Evolutionary conservation across 805 yeast genomes (phyloP), one percentile per base, ranked within the genome.

Genomic region (Saccharomyces eubayanus): DNA sequence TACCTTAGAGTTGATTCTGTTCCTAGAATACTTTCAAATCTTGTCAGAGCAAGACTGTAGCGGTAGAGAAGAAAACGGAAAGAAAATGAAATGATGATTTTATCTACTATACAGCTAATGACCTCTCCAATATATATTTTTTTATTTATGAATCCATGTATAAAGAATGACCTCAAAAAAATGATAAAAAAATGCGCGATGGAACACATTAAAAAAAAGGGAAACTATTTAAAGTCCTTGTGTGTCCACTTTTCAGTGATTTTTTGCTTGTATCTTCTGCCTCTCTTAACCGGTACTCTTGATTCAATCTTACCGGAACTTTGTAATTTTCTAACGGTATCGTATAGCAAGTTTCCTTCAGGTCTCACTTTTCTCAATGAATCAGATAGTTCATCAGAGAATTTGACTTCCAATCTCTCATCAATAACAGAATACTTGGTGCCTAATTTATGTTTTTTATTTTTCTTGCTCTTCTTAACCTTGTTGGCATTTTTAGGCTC

Each of bases 181-280:
- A 24, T 3, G 24, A 14, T 36, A 14, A 36, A 28, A 30, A 29
- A 10, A 16, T n/a, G 27, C n/a, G 28, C 24, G 9, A 31, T 14
- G 16, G 31, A 16, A 48, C 40, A 41, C 20, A 36, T n/a, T 6
- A 24, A 24, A 24, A 24, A 24, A 24, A 24, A 24, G 16, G 40
- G 3, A 16, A 1, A 50, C 63, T 75, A 85, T 72, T 85, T 84
- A 66, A 87, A 88, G 72, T 92, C 96, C 74, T 92, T 92, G 73
- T 87, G 88, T 31, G 91, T 80, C 95, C 96, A 89, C 73, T 91
- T 92, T 70, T 92, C 97, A 30, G 96, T 87, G 57, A 86, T 72
- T 76, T 86, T 89, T 55, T 79, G 85, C 61, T 82, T 77, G 65
- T 84, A 85, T 67, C 81, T 84, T 66, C 85, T 80, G 68, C 81